Evolutionary conservation across 306 rosid genomes (phyloP), one percentile per base, ranked within the genome.

Genomic region (Lathyrus tuberosus): DNA sequence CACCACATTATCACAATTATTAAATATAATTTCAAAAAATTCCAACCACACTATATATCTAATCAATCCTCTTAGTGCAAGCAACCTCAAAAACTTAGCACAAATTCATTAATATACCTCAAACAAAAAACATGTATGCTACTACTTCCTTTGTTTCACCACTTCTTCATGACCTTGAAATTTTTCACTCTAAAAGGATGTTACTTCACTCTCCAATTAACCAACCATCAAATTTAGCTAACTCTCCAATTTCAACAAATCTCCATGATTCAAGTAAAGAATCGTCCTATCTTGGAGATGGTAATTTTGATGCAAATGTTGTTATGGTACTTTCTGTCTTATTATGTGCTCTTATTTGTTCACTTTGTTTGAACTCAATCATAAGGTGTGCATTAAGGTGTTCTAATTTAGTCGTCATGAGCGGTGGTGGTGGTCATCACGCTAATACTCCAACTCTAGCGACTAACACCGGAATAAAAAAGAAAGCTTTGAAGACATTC

Each of bases 321-420:
- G 89, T 95, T 0, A 89, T 95, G 99, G 99, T 95, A 43, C 97
- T 95, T 48, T 91, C 95, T 18, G 95, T 95, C 68, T 87, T 95
- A 44, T 20, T 95, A 6, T 95, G 95, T 57, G 97, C 99, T 12
- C 83, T 95, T 0, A 84, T 95, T 4, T 91, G 96, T 72, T 95
- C 99, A 0, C 77, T 95, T 10, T 95, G 96, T 0, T 64, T 95
- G 20, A 95, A 95, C 80, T 87, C 97, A 74, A 83, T 95, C 72
- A 85, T 89, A 30, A 78, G 94, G 69, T 95, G 97, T 53, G 93
- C 86, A 18, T 68, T 91, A n/a, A 85, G 80, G 51, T 91, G 96
- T 73, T 89, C 95, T 0, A 80, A 26, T 56, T 64, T 89, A 8
- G 85, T 84, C 6, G 18, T 68, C 22, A 48, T 6, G 4, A 73